These are phyloP conservation scores for Candida caryicola DNA, from an alignment of 805 yeast species.

Conservation along the genomic window DNA sequence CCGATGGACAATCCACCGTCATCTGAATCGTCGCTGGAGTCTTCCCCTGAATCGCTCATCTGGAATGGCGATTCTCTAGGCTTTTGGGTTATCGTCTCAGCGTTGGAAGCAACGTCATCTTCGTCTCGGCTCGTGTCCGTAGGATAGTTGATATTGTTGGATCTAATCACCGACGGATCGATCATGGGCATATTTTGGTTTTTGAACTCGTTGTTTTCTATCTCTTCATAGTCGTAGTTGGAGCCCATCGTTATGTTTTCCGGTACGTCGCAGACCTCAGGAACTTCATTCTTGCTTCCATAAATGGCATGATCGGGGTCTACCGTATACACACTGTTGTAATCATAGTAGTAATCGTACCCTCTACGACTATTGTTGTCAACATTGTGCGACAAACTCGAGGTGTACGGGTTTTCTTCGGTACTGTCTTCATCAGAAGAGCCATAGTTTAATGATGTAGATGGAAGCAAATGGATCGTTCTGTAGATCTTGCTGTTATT, in stretches of 20 bases:
- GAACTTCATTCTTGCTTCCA: conserved; percentile 27
- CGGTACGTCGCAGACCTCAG: conserved; percentile 46
- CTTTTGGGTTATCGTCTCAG: not conserved
- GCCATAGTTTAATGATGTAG: conserved; percentile 80
- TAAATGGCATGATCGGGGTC: conserved; percentile 44
- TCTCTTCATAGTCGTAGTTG: conserved; percentile 36
- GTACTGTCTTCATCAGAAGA: conserved; percentile 62
- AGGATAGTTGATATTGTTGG: conserved; percentile 7
- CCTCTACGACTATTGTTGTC: conserved; percentile 62
- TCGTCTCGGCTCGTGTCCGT: not conserved
- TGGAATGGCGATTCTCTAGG: conserved; percentile 8
- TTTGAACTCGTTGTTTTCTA: conserved; percentile 23
- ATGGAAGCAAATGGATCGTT: conserved; percentile 78
- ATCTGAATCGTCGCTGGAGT: conserved; percentile 21
- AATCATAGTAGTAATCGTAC: conserved; percentile 75
- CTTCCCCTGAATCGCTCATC: conserved; percentile 14
- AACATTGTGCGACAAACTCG: conserved; percentile 68
- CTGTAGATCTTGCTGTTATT: conserved; percentile 32
- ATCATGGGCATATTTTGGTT: conserved; percentile 25
- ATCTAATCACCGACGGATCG: conserved; percentile 15
- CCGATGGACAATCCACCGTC: conserved; percentile 39
- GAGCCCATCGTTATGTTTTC: conserved; percentile 43
- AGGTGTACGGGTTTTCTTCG: conserved; percentile 49
- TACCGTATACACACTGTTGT: conserved; percentile 69
- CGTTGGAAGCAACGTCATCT: conserved; percentile 3